Evolutionary conservation across 169 alveolate species (phyloP).

Genomic region (Plasmodium reichenowi): DNA sequence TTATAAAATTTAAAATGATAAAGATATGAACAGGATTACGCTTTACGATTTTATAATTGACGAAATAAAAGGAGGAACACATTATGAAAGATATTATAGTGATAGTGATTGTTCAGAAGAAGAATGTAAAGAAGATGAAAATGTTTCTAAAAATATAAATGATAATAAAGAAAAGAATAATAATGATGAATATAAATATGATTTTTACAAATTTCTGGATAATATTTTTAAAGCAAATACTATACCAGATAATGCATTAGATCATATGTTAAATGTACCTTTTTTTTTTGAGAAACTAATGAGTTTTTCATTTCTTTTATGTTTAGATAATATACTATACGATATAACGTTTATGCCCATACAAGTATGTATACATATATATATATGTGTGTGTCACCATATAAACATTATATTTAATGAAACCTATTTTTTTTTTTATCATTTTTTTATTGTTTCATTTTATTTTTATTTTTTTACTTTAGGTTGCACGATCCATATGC

Average conservation of each 20-base stretch:
- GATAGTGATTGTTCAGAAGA: constrained; percentile 37
- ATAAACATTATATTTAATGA: background rate
- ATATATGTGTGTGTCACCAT: background rate
- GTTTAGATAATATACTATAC: constrained; percentile 82
- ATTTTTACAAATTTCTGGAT: constrained; percentile 69
- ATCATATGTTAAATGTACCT: constrained; percentile 83
- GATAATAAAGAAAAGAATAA: background rate
- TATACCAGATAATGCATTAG: constrained; percentile 70
- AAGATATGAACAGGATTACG: constrained; percentile 72
- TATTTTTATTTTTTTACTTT: background rate
- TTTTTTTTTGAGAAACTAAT: constrained; percentile 79
- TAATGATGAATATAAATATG: constrained; percentile 43
- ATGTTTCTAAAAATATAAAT: background rate
- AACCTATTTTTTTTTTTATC: background rate
- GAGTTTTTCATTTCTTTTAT: constrained; percentile 78
- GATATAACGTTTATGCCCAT: constrained; percentile 86
- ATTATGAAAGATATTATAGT: constrained; percentile 48
- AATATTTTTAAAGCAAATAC: constrained; percentile 51
- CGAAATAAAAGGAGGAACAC: constrained; percentile 69
- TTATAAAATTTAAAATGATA: constrained; percentile 16
- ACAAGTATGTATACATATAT: constrained; percentile 44
- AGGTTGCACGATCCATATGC: constrained; percentile 29
- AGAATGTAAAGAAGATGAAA: background rate
- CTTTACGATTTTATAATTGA: constrained; percentile 71
- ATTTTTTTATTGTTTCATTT: background rate